phyloP scores from a whole-genome alignment of 2,329 filamentous ascomycete species.

The Teratosphaeria viscida region DNA sequence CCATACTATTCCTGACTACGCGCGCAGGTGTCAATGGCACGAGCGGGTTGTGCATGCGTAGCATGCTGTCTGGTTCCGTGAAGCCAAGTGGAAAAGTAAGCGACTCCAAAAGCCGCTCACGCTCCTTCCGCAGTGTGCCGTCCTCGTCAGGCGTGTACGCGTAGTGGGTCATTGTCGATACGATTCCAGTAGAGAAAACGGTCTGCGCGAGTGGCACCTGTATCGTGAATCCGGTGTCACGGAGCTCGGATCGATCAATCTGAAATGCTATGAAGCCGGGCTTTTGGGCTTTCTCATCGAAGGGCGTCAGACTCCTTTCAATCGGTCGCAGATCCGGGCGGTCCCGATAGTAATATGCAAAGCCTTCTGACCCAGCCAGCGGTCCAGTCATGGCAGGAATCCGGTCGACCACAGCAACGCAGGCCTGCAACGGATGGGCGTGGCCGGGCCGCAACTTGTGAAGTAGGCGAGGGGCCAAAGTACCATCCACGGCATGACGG shows the following conservation, averaged over 20 bases:
- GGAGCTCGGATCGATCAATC: conserved; percentile 1
- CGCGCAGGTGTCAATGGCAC: conserved; percentile 53
- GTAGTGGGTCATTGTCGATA: conserved; percentile 43
- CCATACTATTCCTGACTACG: conserved; percentile 54
- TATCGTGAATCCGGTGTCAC: conserved; percentile 5
- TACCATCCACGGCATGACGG: conserved; percentile 12
- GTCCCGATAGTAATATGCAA: conserved; percentile 18
- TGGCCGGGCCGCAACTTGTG: conserved; percentile 1
- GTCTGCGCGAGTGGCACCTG: conserved; percentile 64
- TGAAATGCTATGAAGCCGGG: conserved; percentile 19
- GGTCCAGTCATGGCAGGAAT: conserved; percentile 10
- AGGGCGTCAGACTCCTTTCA: conserved; percentile 3
- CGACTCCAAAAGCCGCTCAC: conserved; percentile 12
- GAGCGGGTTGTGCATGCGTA: conserved; percentile 13
- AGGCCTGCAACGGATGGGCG: conserved; percentile 11
- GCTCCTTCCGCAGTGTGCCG: conserved; percentile 9
- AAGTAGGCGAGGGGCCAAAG: conserved; percentile 12
- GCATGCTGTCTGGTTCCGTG: background rate
- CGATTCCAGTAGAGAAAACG: conserved; percentile 58
- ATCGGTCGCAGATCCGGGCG: conserved; percentile 5
- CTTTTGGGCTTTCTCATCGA: conserved; percentile 15
- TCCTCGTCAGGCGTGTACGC: conserved; percentile 17
- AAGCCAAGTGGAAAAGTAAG: conserved; percentile 11
- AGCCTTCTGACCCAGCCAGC: conserved; percentile 15
- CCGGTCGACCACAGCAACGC: conserved; percentile 23